Percentiles rank a stretch among this genome's conserved stretches.
Conservation (phyloP, 805 yeast species). For the Yarrowia keelungensis region DNA sequence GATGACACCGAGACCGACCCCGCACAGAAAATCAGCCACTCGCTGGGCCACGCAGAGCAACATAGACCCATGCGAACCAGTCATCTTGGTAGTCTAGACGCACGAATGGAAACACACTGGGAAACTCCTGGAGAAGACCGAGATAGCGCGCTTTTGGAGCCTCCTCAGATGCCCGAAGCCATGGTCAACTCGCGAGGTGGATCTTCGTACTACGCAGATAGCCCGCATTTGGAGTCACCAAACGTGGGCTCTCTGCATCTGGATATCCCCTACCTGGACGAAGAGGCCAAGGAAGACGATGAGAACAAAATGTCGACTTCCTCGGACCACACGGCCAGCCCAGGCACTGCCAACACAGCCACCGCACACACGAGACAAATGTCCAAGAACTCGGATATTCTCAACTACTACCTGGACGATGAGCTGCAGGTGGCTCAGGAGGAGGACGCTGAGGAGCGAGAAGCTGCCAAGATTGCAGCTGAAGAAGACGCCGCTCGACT, state of each 20-base stretch:
- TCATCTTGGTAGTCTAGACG: conserved; percentile 25
- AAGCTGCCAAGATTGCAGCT: conserved; percentile 17
- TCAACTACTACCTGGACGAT: conserved; percentile 29
- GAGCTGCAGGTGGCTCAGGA: conserved; percentile 32
- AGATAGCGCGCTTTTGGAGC: conserved; percentile 16
- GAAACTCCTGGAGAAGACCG: conserved; percentile 25
- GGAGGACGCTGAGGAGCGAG: conserved; percentile 27
- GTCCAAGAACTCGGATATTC: conserved; percentile 34
- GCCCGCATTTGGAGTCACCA: conserved; percentile 22
- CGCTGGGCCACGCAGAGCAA: conserved; percentile 26
- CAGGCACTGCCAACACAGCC: background rate
- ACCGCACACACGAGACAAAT: conserved; percentile 9
- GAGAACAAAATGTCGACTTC: conserved; percentile 19
- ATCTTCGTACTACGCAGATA: conserved; percentile 23
- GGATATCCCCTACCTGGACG: conserved; percentile 28
- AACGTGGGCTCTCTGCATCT: conserved; percentile 19
- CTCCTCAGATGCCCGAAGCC: conserved; percentile 12
- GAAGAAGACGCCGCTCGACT: conserved; percentile 26
- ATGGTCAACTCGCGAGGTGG: conserved; percentile 14
- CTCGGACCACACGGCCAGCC: conserved; percentile 24
- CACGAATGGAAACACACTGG: conserved; percentile 34
- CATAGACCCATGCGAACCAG: conserved; percentile 19
- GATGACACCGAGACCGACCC: conserved; percentile 6
- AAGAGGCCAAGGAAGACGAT: conserved; percentile 11
- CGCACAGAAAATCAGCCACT: conserved; percentile 25